phyloP scores from a whole-genome alignment of 306 rosid species.

The Inga leiocalycina region DNA sequence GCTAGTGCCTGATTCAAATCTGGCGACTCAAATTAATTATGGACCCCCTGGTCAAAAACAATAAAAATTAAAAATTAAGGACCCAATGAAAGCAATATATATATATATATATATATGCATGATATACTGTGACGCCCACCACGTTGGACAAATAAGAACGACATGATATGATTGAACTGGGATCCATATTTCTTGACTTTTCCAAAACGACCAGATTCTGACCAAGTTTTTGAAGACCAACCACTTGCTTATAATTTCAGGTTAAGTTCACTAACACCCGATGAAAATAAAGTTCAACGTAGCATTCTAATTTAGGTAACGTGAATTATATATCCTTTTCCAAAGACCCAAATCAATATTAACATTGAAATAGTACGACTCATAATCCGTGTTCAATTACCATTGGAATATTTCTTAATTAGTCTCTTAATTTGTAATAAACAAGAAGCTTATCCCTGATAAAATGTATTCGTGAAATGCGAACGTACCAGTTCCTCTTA shows the following conservation, averaged over 20 bases:
- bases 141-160: not conserved
- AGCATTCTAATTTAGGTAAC: not conserved
- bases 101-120: too few relatives aligned
- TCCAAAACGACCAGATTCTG: not conserved
- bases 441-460: too few relatives aligned
- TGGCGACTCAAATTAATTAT: not conserved
- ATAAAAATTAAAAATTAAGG: not conserved
- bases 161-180: not conserved
- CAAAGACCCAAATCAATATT: not conserved
- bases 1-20: not conserved
- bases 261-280: not conserved
- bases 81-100: not conserved
- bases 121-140: not conserved
- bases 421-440: not conserved
- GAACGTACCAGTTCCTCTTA: too few relatives aligned
- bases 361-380: not conserved
- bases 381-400: not conserved
- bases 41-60: too few relatives aligned
- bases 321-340: not conserved
- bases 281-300: not conserved
- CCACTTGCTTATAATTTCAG: not conserved
- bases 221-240: not conserved
- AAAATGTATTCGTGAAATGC: too few relatives aligned
- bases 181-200: not conserved
- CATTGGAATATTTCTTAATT: not conserved